Conservation (phyloP, 352 stramenopile species). For the Globisporangium canariense region DNA sequence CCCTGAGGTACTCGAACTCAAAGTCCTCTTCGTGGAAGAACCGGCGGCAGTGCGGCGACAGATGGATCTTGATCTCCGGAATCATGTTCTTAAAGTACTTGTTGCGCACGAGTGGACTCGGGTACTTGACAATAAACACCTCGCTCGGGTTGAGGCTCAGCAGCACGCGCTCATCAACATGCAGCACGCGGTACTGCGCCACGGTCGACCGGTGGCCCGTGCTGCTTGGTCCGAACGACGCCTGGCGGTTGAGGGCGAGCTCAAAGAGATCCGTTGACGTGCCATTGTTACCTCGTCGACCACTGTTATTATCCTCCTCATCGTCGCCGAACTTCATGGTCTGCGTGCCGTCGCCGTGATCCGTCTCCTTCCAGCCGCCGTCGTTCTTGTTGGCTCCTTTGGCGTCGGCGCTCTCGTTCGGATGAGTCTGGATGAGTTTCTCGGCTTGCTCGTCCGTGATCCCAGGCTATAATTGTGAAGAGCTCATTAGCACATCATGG, state of each 20-base stretch:
- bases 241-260: slow-evolving; percentile 81
- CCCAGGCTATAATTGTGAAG: slow-evolving; percentile 28
- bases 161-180: slow-evolving; percentile 75
- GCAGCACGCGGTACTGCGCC: slow-evolving; percentile 67
- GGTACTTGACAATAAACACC: slow-evolving; percentile 86
- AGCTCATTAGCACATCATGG: neutral
- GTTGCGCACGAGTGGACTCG: slow-evolving; percentile 42
- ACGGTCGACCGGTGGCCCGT: slow-evolving; percentile 44
- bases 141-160: slow-evolving; percentile 71
- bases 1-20: slow-evolving; percentile 91
- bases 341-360: slow-evolving; percentile 63
- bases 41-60: slow-evolving; percentile 86
- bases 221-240: slow-evolving; percentile 39
- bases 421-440: slow-evolving; percentile 70
- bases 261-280: slow-evolving; percentile 65
- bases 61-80: slow-evolving; percentile 89
- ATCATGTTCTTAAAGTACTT: slow-evolving; percentile 94
- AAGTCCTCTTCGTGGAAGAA: slow-evolving; percentile 97
- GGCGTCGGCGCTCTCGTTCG: slow-evolving; percentile 26
- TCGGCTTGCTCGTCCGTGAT: slow-evolving; percentile 86
- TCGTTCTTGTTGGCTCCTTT: slow-evolving; percentile 22
- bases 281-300: slow-evolving; percentile 20
- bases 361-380: slow-evolving; percentile 54
- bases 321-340: slow-evolving; percentile 79
- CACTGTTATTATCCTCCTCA: slow-evolving; percentile 38